These are phyloP conservation scores for Sclerotinia sclerotiorum DNA, from an alignment of 2,329 filamentous ascomycete genomes.

Conservation along the genomic window DNA sequence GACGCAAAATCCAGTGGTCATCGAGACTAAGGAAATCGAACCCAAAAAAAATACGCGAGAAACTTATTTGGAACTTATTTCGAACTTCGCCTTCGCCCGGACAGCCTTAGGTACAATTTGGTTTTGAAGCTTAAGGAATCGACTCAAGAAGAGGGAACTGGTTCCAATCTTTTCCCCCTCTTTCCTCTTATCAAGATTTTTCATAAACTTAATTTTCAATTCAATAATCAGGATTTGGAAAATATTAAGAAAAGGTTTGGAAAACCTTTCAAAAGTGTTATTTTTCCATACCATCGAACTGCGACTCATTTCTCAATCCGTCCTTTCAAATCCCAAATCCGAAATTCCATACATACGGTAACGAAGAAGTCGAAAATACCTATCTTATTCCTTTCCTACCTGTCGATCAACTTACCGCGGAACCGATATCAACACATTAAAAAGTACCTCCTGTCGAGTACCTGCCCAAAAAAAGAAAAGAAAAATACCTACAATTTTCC, in stretches of 20 bases:
- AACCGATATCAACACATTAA: background rate
- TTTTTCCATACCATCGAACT: constrained; percentile 1
- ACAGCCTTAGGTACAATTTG: constrained; percentile 7
- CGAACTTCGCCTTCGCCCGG: background rate
- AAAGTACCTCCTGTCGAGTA: background rate
- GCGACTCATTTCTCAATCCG: constrained; percentile 19
- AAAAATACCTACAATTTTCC: background rate
- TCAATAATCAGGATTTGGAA: background rate
- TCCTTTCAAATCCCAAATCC: background rate
- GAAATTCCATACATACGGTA: background rate
- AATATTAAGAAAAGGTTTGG: background rate
- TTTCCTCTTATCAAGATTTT: background rate
- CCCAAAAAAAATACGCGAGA: constrained; percentile 14
- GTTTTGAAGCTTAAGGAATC: constrained; percentile 8
- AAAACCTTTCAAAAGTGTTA: background rate
- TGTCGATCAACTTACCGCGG: constrained; percentile 8
- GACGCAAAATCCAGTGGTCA: background rate
- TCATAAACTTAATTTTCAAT: background rate
- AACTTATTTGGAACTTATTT: constrained; percentile 5
- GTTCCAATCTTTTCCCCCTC: background rate
- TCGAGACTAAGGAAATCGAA: background rate
- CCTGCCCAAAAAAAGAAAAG: background rate
- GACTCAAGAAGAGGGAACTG: constrained; percentile 5
- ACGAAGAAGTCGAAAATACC: background rate
- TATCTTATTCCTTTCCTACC: background rate